A percentile compares a stretch with the other conserved stretches of the same genome.
Evolutionary conservation across 179 eudicot genomes (phyloP).

Genomic region (Nepenthes alata): DNA sequence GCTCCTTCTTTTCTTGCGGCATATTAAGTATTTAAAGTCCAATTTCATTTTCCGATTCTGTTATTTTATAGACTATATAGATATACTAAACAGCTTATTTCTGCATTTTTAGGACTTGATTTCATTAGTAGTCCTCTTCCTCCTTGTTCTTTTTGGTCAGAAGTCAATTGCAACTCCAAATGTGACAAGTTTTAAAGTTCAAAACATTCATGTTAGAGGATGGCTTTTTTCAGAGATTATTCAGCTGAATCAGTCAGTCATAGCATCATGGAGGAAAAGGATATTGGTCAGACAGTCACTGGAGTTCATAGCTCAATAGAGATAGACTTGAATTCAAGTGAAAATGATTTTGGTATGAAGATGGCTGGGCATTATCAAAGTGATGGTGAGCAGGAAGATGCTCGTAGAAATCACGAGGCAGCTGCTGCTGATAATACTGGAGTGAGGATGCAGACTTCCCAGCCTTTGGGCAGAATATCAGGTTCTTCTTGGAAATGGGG

Average conservation of each 20-base stretch:
- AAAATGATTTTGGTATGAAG: slow-evolving; percentile 40
- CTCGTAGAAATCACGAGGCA: slow-evolving; percentile 21
- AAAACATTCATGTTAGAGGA: slow-evolving; percentile 30
- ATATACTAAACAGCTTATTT: neutral
- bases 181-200: slow-evolving; percentile 6
- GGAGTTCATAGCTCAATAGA: slow-evolving; percentile 35
- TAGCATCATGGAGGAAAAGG: slow-evolving; percentile 41
- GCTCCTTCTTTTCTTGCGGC: too few relatives aligned
- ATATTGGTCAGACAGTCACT: slow-evolving; percentile 21
- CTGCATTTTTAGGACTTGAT: slow-evolving; percentile 6
- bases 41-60: neutral
- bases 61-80: neutral
- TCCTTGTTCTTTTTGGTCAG: neutral
- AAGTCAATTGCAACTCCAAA: slow-evolving; percentile 6
- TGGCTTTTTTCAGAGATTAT: slow-evolving; percentile 62
- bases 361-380: slow-evolving; percentile 29
- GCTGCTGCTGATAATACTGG: slow-evolving; percentile 24
- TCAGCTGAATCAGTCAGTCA: slow-evolving; percentile 31
- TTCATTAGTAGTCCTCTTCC: neutral
- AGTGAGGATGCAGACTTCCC: slow-evolving; percentile 28
- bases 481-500: slow-evolving; percentile 51
- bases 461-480: slow-evolving; percentile 31
- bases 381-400: slow-evolving; percentile 34
- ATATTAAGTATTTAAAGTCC: neutral
- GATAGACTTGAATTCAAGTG: slow-evolving; percentile 48